These are phyloP conservation scores for Phlebiopsis flavidoalba DNA, from an alignment of 768 basidiomycete genomes.

Conservation along the genomic window DNA sequence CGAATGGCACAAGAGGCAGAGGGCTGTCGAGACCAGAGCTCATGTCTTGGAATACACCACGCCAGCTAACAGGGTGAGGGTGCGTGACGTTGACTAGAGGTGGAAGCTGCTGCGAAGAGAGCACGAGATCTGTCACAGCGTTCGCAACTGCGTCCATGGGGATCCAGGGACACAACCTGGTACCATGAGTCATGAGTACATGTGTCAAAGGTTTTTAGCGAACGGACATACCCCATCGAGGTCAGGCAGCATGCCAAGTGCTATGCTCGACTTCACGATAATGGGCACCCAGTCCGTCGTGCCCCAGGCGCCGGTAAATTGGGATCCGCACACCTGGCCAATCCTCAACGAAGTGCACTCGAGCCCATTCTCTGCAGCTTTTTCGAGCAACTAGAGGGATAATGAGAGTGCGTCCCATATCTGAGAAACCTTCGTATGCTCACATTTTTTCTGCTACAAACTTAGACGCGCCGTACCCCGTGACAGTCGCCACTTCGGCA, in stretches of 20 bases:
- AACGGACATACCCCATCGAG: constrained; percentile 7
- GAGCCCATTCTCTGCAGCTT: constrained; percentile 5
- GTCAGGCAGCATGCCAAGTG: constrained; percentile 9
- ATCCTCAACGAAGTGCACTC: constrained; percentile 19
- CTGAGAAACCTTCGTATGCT: too few species aligned
- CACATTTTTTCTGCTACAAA: constrained; percentile 34
- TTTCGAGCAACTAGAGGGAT: constrained; percentile 7
- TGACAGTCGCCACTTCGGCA: constrained; percentile 23
- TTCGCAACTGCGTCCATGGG: constrained; percentile 6
- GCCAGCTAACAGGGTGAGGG: constrained; percentile 10
- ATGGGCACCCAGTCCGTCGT: constrained; percentile 26
- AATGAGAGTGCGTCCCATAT: neutral
- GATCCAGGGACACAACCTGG: constrained; percentile 10
- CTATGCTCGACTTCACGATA: constrained; percentile 13
- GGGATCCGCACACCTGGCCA: constrained; percentile 22
- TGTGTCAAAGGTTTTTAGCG: neutral
- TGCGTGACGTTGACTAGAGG: constrained; percentile 16
- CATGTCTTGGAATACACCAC: neutral
- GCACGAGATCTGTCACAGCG: constrained; percentile 5
- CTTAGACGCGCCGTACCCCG: constrained; percentile 37
- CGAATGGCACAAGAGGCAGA: constrained; percentile 2
- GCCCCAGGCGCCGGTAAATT: constrained; percentile 20
- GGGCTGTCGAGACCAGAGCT: neutral
- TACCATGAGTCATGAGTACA: neutral
- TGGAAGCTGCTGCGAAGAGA: neutral